Evolutionary conservation across 2,329 filamentous ascomycete genomes (phyloP).

Genomic region (Aspergillus latus): DNA sequence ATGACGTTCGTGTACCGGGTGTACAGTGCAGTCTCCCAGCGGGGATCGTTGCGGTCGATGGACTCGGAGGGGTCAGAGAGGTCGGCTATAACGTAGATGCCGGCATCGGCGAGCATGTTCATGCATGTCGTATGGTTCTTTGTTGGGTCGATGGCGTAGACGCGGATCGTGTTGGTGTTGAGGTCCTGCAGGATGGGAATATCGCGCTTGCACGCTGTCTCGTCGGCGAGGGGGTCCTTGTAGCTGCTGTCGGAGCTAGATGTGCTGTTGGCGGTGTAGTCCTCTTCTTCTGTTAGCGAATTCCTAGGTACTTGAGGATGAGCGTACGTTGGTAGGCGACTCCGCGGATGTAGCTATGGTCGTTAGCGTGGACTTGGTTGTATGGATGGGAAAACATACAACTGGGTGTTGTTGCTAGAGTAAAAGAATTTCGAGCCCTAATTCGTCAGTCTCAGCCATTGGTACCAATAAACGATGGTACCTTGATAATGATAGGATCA

Average conservation of each 20-base stretch:
- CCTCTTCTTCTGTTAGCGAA: slow-evolving; percentile 49
- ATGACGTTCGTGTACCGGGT: slow-evolving; percentile 77
- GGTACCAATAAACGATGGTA: neutral
- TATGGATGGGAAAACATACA: slow-evolving; percentile 46
- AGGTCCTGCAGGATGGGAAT: slow-evolving; percentile 75
- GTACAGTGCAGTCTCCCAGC: slow-evolving; percentile 77
- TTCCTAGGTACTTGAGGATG: neutral
- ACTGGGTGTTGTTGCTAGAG: slow-evolving; percentile 71
- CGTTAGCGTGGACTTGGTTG: neutral
- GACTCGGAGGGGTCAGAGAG: slow-evolving; percentile 75
- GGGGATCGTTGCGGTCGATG: slow-evolving; percentile 76
- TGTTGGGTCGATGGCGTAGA: slow-evolving; percentile 83
- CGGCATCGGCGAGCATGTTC: slow-evolving; percentile 72
- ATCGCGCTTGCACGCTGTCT: slow-evolving; percentile 72
- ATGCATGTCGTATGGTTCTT: slow-evolving; percentile 79
- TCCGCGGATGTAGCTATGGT: slow-evolving; percentile 73
- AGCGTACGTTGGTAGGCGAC: slow-evolving; percentile 77
- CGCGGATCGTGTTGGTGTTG: slow-evolving; percentile 85
- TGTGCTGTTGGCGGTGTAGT: slow-evolving; percentile 58
- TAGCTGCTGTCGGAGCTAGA: slow-evolving; percentile 57
- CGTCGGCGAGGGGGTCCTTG: slow-evolving; percentile 77
- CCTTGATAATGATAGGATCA: slow-evolving; percentile 13
- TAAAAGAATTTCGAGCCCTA: slow-evolving; percentile 83
- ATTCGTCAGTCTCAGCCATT: neutral
- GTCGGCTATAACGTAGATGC: slow-evolving; percentile 93